Evolutionary conservation across 352 stramenopile species (phyloP), one percentile per base, ranked within the genome.

Genomic region (Phytopythium chamaehyphon): DNA sequence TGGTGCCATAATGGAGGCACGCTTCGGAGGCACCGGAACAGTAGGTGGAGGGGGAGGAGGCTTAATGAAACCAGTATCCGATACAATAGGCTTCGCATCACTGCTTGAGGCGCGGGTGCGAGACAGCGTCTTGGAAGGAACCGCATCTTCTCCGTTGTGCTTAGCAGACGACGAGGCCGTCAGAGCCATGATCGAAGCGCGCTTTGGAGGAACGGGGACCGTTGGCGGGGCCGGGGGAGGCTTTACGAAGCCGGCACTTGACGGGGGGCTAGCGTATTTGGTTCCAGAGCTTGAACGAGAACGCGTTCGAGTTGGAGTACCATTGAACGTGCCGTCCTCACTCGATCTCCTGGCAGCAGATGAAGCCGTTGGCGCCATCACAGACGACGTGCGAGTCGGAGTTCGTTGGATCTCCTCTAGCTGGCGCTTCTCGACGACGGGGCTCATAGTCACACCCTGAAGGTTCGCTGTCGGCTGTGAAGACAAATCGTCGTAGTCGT

Each of bases 401-500:
- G 16, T 12, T 6, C 10, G 44, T 14, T 26, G 44, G 16, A 3
- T 50, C 44, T 26, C 21, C 9, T 47, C 42, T 11, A 19, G 12
- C 10, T 23, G 24, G 14, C 26, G 44, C 44, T 52, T 40, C 1
- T 40, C 46, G 28, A 52, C 18, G 9, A 43, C 33, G 12, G 44
- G 44, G 37, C 44, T 35, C 44, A 50, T 50, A 18, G n/a, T 26
- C 3, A 21, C 46, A 16, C 28, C 31, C 18, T 42, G 46, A 35
- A 43, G 28, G 3, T 35, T 35, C 46, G 40, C 46, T 1, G 46
- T 16, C 3, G 18, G 9, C 2, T 15, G 31, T 1, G 16, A 18
- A 6, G 60, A 51, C 23, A 65, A 18, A 6, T 21, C 47, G 31
- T 65, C 62, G 45, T 70, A 45, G 15, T 88, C 71, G 47, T 86